phyloP scores from a whole-genome alignment of 768 basidiomycete genomes.

The Lanmaoa pseudosensibilis region DNA sequence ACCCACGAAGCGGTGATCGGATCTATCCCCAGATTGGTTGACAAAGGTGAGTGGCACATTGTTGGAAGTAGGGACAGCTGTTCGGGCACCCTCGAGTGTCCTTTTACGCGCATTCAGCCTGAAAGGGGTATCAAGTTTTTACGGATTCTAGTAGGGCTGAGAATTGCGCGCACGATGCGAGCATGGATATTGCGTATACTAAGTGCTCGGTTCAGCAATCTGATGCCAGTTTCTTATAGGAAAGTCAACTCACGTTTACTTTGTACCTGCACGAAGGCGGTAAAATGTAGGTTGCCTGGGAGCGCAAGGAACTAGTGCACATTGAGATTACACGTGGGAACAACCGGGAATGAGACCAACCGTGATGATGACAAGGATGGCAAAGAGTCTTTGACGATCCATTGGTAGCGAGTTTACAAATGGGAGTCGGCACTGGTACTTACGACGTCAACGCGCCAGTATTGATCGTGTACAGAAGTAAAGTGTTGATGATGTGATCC shows the following conservation, averaged over 20 bases:
- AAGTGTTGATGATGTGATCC: slow-evolving; percentile 14
- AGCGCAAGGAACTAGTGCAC: slow-evolving; percentile 6
- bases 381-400: too few relatives aligned
- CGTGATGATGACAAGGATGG: too few relatives aligned
- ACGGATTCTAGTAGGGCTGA: neutral
- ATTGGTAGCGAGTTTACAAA: too few relatives aligned
- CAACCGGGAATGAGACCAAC: neutral
- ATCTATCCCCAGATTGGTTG: too few relatives aligned
- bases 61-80: too few relatives aligned
- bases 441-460: slow-evolving; percentile 2
- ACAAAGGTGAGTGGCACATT: too few relatives aligned
- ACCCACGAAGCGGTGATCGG: too few relatives aligned
- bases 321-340: neutral
- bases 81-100: neutral
- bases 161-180: slow-evolving; percentile 14
- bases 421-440: neutral
- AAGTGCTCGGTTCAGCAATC: neutral
- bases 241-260: slow-evolving; percentile 11
- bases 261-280: slow-evolving; percentile 17
- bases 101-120: slow-evolving; percentile 1
- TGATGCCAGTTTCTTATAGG: too few relatives aligned
- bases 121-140: neutral
- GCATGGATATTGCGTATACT: slow-evolving; percentile 21
- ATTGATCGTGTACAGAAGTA: slow-evolving; percentile 19
- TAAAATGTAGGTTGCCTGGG: neutral